Evolutionary conservation across 169 alveolate genomes (phyloP).

Genomic region (Plasmodium chabaudi): DNA sequence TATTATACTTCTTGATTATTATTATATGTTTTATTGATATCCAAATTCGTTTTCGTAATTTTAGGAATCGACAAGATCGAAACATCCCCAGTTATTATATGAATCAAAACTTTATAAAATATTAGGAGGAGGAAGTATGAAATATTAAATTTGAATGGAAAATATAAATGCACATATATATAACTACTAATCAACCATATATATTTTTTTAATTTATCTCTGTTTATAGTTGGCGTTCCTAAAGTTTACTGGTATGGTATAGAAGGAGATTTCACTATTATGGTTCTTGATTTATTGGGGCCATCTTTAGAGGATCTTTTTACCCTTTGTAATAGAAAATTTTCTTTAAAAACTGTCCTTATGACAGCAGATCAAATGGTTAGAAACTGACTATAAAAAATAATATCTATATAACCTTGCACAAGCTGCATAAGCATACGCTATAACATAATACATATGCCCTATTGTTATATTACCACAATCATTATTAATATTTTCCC

Average conservation of each 20-base stretch:
- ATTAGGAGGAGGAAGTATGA: constrained; percentile 94
- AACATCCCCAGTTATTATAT: constrained; percentile 97
- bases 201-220: neutral
- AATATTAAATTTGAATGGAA: constrained; percentile 1
- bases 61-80: constrained; percentile 95
- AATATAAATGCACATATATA: constrained; percentile 3
- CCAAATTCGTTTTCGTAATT: constrained; percentile 80
- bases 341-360: constrained; percentile 95
- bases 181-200: neutral
- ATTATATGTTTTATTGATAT: neutral
- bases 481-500: neutral
- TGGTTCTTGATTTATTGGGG: constrained; percentile 97
- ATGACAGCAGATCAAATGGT: constrained; percentile 97
- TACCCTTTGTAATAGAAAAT: constrained; percentile 95
- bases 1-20: too few species aligned
- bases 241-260: constrained; percentile 98
- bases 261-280: constrained; percentile 98
- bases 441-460: too few species aligned
- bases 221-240: constrained; percentile 93
- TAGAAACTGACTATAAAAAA: constrained; percentile 1
- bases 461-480: too few species aligned
- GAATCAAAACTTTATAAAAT: constrained; percentile 97
- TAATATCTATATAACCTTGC: too few species aligned
- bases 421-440: too few species aligned
- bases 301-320: constrained; percentile 98